Evolutionary conservation across 352 stramenopile genomes (phyloP), one percentile per base, ranked within the genome.

Genomic region (Phytopythium boreale): DNA sequence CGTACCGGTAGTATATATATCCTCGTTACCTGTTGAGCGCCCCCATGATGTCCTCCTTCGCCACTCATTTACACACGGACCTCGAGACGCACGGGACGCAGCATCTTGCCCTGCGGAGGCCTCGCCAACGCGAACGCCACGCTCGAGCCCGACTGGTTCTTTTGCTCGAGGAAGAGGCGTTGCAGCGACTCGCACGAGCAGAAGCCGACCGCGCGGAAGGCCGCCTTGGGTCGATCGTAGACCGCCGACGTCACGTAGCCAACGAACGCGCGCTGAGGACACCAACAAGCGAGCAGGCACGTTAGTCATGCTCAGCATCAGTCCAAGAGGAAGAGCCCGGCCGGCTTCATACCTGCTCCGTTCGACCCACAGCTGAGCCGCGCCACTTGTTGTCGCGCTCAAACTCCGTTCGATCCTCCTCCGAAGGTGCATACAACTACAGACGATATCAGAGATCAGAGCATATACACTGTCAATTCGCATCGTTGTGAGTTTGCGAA

Each of bases 151-250:
- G 58, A 26, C 36, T 44, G 14, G 9, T 27, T 7, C 43, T 55
- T 39, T 10, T 61, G 71, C 11, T 60, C 49, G 12, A 88, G n/a
- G n/a, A 85, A 82, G 17, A 91, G 66, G 17, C 76, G 75, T 61
- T 94, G 80, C 6, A 94, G 70, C 19, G 67, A 50, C 36, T 90
- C 80, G 59, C 82, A 91, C 24, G 71, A 71, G 62, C 87, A 86
- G 56, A 92, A 94, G 4, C 80, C 86, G 8, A 76, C 67, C 0
- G 79, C 83, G 20, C 83, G 82, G 67, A 86, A 86, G 44, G 77
- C 76, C 1, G 78, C 67, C 64, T 90, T 94, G 7, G 86, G 82
- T 53, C 77, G 77, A 41, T 94, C 86, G 59, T 94, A 92, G n/a
- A 94, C 70, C 14, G 84, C 80, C 8, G 82, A 92, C 15, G 83